Conservation (phyloP, 164 flowering plant genomes). For the Cinnamomum micranthum region DNA sequence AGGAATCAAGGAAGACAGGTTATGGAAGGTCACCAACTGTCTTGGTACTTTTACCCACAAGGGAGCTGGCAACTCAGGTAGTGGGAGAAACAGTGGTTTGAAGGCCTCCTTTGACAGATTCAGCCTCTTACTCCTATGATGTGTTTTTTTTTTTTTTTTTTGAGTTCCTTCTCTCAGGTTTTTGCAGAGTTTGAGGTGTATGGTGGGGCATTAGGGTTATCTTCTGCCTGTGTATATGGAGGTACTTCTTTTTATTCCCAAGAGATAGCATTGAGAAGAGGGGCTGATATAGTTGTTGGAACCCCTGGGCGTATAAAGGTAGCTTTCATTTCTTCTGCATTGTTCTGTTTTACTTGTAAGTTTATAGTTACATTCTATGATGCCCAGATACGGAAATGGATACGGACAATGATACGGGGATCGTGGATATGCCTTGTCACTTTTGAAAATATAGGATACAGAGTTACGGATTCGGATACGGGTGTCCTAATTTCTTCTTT, state of each 20-base stretch:
- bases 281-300: slow-evolving; percentile 87
- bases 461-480: too few species aligned
- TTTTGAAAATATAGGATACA: too few species aligned
- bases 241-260: slow-evolving; percentile 63
- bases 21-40: slow-evolving; percentile 86
- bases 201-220: slow-evolving; percentile 71
- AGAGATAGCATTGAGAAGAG: slow-evolving; percentile 61
- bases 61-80: slow-evolving; percentile 92
- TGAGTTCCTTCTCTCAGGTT: slow-evolving; percentile 39
- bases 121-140: neutral
- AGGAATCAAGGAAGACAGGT: slow-evolving; percentile 58
- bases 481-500: too few species aligned
- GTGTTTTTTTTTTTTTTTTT: neutral
- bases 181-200: slow-evolving; percentile 70
- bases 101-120: neutral
- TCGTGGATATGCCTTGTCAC: too few species aligned
- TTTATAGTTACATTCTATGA: neutral
- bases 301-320: slow-evolving; percentile 98
- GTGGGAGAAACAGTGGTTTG: neutral
- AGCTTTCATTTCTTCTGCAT: neutral
- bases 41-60: slow-evolving; percentile 72
- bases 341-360: neutral
- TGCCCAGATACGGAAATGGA: too few species aligned
- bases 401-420: too few species aligned
- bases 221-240: slow-evolving; percentile 78